Base-by-base conservation (phyloP, 2,329 filamentous ascomycete species). In the Neopestalotiopsis sp. region DNA sequence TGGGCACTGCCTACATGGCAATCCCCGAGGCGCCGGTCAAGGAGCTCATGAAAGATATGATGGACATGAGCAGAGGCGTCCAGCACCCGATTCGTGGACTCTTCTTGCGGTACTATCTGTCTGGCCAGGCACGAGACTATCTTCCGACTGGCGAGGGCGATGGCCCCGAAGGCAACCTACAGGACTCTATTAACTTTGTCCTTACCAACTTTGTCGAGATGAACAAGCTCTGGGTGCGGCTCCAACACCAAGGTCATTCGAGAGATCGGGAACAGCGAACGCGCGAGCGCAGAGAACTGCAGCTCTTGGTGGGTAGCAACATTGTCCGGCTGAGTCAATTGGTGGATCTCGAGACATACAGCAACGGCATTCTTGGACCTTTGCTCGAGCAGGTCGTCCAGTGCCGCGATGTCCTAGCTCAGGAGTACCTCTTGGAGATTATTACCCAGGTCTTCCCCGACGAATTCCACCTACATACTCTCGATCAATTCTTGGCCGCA, bases 41-140 rank as follows among this genome's bases (percentile, higher is more conserved):
- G 84, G 96, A 99, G 85, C 94, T 99, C 71, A 99, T 99, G 96
- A 99, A 99, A 83, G 96, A 99, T 81, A 99, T 99, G 96, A 99
- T 99, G 96, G 96, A 99, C 82, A 99, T 99, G 96, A 98, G 94
- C 82, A 90, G 96, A 72, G 96, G 96, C 68, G 95, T 99, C 28
- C 96, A 99, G 78, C 96, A 99, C 81, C 96, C 96, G 17, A 95
- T 98, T 71, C 93, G 96, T 69, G 96, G 96, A 20, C 86, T 99
- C 67, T 99, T 99, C 80, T 84, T 99, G 76, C 91, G 96, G 78
- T 99, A 99, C 82, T 99, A 98, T 79, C 88, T 99, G 65, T 96
- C 94, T 30, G 95, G 96, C 49, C 96, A 99, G 83, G 95, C 96
- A 52, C 89, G 96, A 76, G 96, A 99, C 81, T 90, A 90, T 78